These are phyloP conservation scores for Capronia epimyces DNA, from an alignment of 2,329 filamentous ascomycete genomes.

Conservation along the genomic window DNA sequence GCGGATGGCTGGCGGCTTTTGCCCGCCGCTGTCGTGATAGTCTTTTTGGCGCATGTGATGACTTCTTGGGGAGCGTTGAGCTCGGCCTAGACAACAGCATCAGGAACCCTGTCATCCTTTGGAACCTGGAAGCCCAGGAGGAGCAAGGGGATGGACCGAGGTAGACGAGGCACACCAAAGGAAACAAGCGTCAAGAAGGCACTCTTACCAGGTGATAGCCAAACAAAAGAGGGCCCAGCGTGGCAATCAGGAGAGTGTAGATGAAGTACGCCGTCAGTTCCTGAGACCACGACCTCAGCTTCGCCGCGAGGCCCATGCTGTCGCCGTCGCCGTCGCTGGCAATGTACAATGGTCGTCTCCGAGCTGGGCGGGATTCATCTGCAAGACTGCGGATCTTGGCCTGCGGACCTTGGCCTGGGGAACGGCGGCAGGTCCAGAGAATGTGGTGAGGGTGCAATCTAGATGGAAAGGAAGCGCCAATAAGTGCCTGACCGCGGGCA, in stretches of 20 bases:
- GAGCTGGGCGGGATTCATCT: too few species aligned
- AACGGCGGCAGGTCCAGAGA: too few species aligned
- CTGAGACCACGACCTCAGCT: conserved; percentile 19
- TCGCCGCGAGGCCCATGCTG: conserved; percentile 19
- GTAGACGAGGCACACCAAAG: too few species aligned
- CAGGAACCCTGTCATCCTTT: not conserved
- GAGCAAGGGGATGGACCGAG: not conserved
- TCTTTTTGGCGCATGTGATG: conserved; percentile 72
- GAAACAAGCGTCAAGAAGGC: not conserved
- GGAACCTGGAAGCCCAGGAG: not conserved
- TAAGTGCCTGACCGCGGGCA: not conserved
- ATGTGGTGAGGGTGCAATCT: too few species aligned
- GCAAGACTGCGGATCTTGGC: too few species aligned
- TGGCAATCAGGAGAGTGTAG: conserved; percentile 68
- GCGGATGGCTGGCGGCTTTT: too few species aligned
- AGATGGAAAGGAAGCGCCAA: too few species aligned
- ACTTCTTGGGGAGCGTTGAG: conserved; percentile 93
- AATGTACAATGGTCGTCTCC: too few species aligned
- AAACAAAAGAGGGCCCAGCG: conserved; percentile 85
- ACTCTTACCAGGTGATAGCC: conserved; percentile 77
- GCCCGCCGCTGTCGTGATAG: conserved; percentile 35
- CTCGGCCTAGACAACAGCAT: conserved; percentile 59
- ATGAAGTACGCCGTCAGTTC: conserved; percentile 59
- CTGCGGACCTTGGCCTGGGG: too few species aligned
- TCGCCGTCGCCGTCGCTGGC: not conserved